A percentile compares a stretch with the other conserved stretches of the same genome.
These are phyloP conservation scores for Malassezia dermatis DNA, from an alignment of 1,284 basidiomycete species.

Conservation along the genomic window DNA sequence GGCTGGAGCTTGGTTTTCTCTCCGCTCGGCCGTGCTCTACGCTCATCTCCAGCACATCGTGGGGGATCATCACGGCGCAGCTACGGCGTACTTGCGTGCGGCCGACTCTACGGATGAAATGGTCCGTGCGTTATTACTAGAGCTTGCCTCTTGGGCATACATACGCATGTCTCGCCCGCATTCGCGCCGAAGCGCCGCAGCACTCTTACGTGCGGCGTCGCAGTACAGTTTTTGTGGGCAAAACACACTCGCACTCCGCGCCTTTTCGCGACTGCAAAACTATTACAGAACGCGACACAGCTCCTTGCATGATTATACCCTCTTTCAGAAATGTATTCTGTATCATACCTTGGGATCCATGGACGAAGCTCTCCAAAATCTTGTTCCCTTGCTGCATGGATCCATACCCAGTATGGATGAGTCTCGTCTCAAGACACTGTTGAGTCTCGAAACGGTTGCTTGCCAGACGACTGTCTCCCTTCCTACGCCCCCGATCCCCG, in stretches of 20 bases:
- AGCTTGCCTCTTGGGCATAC: conserved; percentile 52
- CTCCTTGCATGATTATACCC: conserved; percentile 51
- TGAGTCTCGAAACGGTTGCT: conserved; percentile 50
- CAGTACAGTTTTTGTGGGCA: conserved; percentile 54
- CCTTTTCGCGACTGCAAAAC: conserved; percentile 24
- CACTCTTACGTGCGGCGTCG: conserved; percentile 52
- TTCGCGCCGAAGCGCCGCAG: conserved; percentile 50
- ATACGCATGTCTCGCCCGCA: conserved; percentile 41
- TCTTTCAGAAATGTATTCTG: conserved; percentile 52
- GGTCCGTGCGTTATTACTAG: conserved; percentile 52
- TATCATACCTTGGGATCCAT: conserved; percentile 53
- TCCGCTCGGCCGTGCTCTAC: conserved; percentile 36
- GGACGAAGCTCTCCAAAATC: conserved; percentile 50
- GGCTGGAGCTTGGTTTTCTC: conserved; percentile 19
- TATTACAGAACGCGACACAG: conserved; percentile 43
- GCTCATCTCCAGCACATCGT: conserved; percentile 31
- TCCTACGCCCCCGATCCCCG: background rate
- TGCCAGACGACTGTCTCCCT: background rate
- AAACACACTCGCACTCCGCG: conserved; percentile 28
- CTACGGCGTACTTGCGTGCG: conserved; percentile 27
- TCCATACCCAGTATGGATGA: conserved; percentile 44
- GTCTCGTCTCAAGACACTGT: conserved; percentile 50
- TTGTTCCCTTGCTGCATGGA: conserved; percentile 39
- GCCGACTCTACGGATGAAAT: conserved; percentile 50
- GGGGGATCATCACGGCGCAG: conserved; percentile 22